Conservation (phyloP, 768 basidiomycete species). For the Mycena leptocephala region DNA sequence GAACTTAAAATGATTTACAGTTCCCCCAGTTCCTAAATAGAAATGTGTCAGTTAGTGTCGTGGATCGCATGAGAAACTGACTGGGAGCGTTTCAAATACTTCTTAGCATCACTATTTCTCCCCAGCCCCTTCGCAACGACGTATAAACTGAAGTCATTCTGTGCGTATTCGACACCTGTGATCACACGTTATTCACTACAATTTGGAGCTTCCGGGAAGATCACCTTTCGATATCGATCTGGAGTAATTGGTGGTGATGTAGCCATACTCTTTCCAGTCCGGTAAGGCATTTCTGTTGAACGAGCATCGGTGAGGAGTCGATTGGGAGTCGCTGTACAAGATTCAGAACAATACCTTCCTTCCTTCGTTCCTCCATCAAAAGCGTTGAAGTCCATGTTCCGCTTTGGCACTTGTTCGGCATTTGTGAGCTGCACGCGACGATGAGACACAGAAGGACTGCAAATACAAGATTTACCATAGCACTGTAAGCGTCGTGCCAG, state of each 20-base stretch:
- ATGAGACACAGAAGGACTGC: neutral
- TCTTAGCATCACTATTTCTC: neutral
- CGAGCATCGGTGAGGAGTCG: too few species aligned
- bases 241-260: conserved; percentile 14
- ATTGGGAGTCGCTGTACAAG: too few species aligned
- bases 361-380: conserved; percentile 7
- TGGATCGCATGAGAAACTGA: neutral
- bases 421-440: neutral
- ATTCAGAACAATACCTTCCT: neutral
- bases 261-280: conserved; percentile 10
- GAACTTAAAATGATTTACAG: neutral
- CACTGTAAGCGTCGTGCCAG: conserved; percentile 5
- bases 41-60: neutral
- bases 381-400: conserved; percentile 15
- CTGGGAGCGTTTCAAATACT: conserved; percentile 4
- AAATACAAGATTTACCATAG: neutral
- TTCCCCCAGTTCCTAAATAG: conserved; percentile 3
- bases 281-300: conserved; percentile 10
- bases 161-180: conserved; percentile 12
- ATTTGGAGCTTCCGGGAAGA: too few species aligned
- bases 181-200: too few species aligned
- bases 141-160: conserved; percentile 11
- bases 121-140: conserved; percentile 12
- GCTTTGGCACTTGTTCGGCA: conserved; percentile 14
- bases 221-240: conserved; percentile 19